These are phyloP conservation scores for Podaxis sp. DNA, from an alignment of 768 basidiomycete species.

Conservation along the genomic window DNA sequence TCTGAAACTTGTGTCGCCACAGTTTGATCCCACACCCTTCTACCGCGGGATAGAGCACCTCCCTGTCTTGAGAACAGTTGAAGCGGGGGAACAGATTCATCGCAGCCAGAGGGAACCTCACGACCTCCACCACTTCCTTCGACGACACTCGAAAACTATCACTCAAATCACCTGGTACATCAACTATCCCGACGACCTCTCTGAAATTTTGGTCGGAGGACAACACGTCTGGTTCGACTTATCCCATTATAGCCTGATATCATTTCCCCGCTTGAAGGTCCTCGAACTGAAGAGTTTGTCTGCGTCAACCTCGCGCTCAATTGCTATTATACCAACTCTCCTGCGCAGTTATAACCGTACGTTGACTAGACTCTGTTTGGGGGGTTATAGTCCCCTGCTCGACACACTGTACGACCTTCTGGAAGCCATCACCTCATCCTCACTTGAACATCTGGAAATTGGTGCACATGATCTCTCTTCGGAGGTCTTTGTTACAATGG, in stretches of 20 bases:
- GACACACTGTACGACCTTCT: background rate
- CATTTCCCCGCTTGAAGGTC: background rate
- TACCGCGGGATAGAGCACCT: background rate
- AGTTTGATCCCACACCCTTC: background rate
- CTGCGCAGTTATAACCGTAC: background rate
- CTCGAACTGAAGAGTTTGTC: background rate
- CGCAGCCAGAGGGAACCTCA: background rate
- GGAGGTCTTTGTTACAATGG: background rate
- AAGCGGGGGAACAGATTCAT: background rate
- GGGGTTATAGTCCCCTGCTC: background rate
- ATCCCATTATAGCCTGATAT: background rate
- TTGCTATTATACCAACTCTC: background rate
- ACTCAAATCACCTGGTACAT: background rate
- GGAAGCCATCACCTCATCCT: background rate
- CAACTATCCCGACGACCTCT: no score
- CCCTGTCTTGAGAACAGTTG: background rate
- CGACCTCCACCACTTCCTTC: background rate
- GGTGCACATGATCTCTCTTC: background rate
- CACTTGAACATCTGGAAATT: background rate
- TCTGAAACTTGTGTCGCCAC: background rate
- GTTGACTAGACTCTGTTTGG: background rate
- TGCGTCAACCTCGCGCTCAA: background rate
- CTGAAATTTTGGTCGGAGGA: no score
- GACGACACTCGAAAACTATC: background rate
- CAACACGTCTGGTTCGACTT: background rate